Base-by-base conservation (phyloP, 192 early-diverging fungal genomes). In the Coemansia sp. region DNA sequence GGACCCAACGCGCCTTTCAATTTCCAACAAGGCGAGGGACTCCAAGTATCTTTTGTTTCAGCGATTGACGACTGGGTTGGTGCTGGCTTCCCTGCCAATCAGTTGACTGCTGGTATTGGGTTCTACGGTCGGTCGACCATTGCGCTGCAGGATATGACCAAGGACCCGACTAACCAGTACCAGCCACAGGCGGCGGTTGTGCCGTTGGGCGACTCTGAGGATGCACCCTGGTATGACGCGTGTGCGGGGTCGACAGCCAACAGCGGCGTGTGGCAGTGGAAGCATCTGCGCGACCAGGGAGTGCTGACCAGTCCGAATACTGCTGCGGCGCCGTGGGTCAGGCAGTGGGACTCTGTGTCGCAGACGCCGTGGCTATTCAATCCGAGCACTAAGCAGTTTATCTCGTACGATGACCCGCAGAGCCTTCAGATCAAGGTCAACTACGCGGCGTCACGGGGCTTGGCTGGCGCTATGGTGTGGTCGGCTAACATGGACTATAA, bases 301-400 rank as follows among this genome's bases (percentile, higher is more conserved):
- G 56, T 85, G 0, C 56, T 86, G 27, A 62, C 67, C 0, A 45
- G 34, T 9, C 32, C 75, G 0, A 62, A 50, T 5, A 60, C 36
- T 55, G 77, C 65, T 64, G 69, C 64, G 3, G 48, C 78, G 2
- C 82, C 82, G 5, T 93, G 89, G 89, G 65, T 88, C 4, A 81
- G 87, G n/a, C 71, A 83, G 64, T 90, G 86, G 82, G 90, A 92
- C 46, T 29, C 70, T 8, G 70, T 65, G 7, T 83, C 85, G 13
- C 72, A 85, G 65, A 90, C 90, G 6, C 90, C 92, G 7, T 91
- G 90, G 89, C 41, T 93, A 39, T 93, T 86, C 78, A 89, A 89
- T 44, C 82, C 83, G 3, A 60, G 32, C 19, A 89, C 76, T 19
- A 87, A 81, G 39, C 67, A 75, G 42, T 89, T 87, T 62, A 88